Evolutionary conservation across 2,329 filamentous ascomycete species (phyloP), one percentile per base, ranked within the genome.

Genomic region (Neofusicoccum laricinum): DNA sequence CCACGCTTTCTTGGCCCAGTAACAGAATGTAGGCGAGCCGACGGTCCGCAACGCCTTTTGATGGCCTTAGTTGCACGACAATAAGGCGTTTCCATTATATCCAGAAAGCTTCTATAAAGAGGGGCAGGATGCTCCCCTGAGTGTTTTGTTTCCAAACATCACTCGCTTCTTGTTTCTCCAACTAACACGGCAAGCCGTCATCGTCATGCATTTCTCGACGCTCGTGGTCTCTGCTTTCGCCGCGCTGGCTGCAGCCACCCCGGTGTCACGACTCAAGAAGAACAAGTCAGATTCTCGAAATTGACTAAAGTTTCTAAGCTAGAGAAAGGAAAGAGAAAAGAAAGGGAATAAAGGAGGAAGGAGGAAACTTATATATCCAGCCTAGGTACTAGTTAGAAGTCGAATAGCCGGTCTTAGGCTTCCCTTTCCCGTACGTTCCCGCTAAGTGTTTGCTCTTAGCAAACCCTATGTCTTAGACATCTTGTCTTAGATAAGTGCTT

Each of bases 201-300:
- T 45, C 11, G 17, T 12, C 34, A 63, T 63, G 61, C 61, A 50
- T 48, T 34, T 63, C 50, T 43, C 49, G 3, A 46, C 61, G 14
- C 11, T 45, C 17, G n/a, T 57, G 30, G n/a, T 38, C 6, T 38
- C 49, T 36, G 38, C 40, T 8, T 36, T 55, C 30, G 34, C 36
- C 7, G 19, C 14, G 19, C 15, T 61, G 58, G 45, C 45, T 8
- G 10, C 58, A 11, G 64, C 64, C 38, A 63, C 14, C 12, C 64
- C 64, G n/a, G n/a, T n/a, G n/a, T n/a, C n/a, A n/a, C n/a, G n/a
- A n/a, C n/a, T n/a, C n/a, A n/a, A n/a, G n/a, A n/a, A n/a, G n/a
- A n/a, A n/a, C n/a, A n/a, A n/a, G n/a, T n/a, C n/a, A n/a, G n/a
- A n/a, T n/a, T n/a, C n/a, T n/a, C n/a, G n/a, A n/a, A n/a, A n/a